These are phyloP conservation scores for Ceratobasidium sp. DNA, from an alignment of 1,284 basidiomycete genomes.

Conservation along the genomic window DNA sequence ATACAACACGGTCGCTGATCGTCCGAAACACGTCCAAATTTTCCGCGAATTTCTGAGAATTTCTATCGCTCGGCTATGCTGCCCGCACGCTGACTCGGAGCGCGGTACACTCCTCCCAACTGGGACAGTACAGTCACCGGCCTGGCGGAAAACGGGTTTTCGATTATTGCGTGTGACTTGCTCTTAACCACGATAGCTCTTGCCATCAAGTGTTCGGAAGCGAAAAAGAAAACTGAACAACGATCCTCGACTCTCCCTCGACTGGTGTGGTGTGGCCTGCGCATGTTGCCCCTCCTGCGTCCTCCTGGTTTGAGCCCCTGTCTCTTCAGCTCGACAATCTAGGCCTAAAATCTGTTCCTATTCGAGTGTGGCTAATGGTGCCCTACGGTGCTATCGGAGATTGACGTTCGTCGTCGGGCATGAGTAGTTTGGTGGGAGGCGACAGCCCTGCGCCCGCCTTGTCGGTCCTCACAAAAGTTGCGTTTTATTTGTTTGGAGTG, in stretches of 20 bases:
- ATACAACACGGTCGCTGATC: neutral
- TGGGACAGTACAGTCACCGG: conserved; percentile 37
- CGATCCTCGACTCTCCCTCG: conserved; percentile 10
- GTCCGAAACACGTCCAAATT: conserved; percentile 5
- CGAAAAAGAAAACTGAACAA: neutral
- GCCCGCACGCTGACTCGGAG: conserved; percentile 33
- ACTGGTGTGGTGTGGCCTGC: neutral
- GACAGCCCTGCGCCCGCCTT: neutral
- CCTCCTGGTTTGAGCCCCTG: neutral
- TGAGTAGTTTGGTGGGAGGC: neutral
- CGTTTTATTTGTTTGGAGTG: neutral
- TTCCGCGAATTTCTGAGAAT: conserved; percentile 42
- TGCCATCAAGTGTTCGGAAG: conserved; percentile 1
- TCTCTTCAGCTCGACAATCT: conserved; percentile 17
- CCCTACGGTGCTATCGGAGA: conserved; percentile 1
- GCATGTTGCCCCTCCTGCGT: neutral
- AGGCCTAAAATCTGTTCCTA: neutral
- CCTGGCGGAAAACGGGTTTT: conserved; percentile 41
- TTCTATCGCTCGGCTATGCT: conserved; percentile 7
- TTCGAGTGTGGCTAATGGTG: neutral
- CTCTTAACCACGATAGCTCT: conserved; percentile 16
- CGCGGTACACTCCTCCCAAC: conserved; percentile 20
- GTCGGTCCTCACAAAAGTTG: neutral
- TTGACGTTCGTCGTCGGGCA: neutral
- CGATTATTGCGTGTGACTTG: neutral